phyloP scores from a whole-genome alignment of 2,329 filamentous ascomycete species.

The Corynespora cassiicola region DNA sequence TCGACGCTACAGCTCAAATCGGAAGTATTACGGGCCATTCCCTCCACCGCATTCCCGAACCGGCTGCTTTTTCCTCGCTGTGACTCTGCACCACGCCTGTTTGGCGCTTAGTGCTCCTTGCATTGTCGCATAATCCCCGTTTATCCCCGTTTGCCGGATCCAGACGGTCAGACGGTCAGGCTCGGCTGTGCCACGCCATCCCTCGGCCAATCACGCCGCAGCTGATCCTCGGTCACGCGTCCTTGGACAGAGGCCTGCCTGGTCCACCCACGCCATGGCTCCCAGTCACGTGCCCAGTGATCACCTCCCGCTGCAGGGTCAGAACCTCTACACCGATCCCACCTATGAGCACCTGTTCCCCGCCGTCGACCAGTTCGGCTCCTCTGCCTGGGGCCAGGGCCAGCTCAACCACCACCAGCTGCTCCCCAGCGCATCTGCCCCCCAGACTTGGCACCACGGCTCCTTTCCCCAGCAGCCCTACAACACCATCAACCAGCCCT shows the following conservation, averaged over 20 bases:
- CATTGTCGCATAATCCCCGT: conserved; percentile 38
- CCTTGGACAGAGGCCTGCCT: conserved; percentile 16
- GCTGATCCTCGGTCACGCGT: conserved; percentile 17
- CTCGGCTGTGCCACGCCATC: conserved; percentile 24
- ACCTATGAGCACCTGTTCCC: conserved; percentile 37
- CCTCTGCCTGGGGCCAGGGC: conserved; percentile 33
- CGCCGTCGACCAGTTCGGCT: conserved; percentile 36
- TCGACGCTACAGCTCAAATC: conserved; percentile 33
- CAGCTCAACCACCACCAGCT: conserved; percentile 34
- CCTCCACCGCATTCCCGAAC: conserved; percentile 24
- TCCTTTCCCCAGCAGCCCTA: conserved; percentile 34
- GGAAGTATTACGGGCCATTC: conserved; percentile 43
- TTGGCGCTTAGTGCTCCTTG: conserved; percentile 41
- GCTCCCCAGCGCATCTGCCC: conserved; percentile 17
- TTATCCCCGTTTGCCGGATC: conserved; percentile 25
- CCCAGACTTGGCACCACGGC: conserved; percentile 35
- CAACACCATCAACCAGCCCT: conserved; percentile 30
- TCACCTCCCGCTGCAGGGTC: conserved; percentile 36
- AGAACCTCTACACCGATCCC: conserved; percentile 41
- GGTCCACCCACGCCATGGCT: conserved; percentile 33
- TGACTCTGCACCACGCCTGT: conserved; percentile 36
- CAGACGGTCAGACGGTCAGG: too few species aligned
- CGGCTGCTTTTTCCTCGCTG: conserved; percentile 31
- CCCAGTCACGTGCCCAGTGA: conserved; percentile 46
- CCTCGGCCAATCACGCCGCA: conserved; percentile 34